These are phyloP conservation scores for Magnolia sinica DNA, from an alignment of 164 flowering plant genomes.

Conservation along the genomic window DNA sequence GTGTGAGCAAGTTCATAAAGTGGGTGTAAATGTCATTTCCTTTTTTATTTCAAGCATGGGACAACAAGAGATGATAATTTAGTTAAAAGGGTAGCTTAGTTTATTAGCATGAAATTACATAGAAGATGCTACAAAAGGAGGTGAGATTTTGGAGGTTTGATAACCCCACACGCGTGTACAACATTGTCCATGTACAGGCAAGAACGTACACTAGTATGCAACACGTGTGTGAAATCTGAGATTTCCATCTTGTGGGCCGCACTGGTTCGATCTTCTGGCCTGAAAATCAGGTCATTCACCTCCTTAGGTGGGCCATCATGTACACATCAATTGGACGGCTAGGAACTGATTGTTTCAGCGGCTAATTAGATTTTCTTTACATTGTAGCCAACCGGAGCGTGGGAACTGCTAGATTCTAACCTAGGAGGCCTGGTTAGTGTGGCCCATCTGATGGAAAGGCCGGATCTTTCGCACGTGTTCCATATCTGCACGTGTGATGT, in stretches of 20 bases:
- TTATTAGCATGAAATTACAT: not conserved
- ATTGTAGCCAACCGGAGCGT: not conserved
- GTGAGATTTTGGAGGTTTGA: not conserved
- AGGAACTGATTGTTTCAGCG: not conserved
- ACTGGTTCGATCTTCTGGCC: too few relatives aligned
- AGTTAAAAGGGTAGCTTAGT: not conserved
- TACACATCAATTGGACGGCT: not conserved
- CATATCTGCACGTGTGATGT: not conserved
- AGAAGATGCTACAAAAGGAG: not conserved
- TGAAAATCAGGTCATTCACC: too few relatives aligned
- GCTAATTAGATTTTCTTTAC: not conserved
- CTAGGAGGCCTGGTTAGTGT: not conserved
- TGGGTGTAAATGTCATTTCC: not conserved
- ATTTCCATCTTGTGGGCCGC: not conserved
- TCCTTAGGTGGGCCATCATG: too few relatives aligned
- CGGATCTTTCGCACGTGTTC: not conserved
- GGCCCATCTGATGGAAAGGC: not conserved
- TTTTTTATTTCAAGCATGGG: not conserved
- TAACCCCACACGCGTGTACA: not conserved
- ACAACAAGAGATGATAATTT: slow-evolving; percentile 2
- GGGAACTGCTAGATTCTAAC: not conserved
- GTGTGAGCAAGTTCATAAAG: not conserved
- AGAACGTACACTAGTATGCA: not conserved
- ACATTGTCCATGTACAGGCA: not conserved
- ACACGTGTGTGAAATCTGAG: not conserved